Percentiles rank a stretch among this genome's conserved stretches.
These are phyloP conservation scores for Cytospora mali DNA, from an alignment of 2,329 filamentous ascomycete genomes.

Conservation along the genomic window DNA sequence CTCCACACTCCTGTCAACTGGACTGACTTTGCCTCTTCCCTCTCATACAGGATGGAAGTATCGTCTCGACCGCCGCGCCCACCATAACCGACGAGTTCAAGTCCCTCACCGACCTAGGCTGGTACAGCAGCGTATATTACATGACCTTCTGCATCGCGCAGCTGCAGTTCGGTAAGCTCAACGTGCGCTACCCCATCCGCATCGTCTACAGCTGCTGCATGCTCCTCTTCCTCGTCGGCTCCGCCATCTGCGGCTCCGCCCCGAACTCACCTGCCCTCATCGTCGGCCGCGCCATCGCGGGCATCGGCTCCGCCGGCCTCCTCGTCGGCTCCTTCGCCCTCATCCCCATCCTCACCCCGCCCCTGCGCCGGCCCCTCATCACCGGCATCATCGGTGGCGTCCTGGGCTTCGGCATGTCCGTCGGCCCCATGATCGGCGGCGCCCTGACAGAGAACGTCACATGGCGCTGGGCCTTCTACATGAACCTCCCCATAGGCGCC, in stretches of 20 bases:
- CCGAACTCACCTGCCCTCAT: slow-evolving; percentile 28
- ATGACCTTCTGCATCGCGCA: too few relatives aligned
- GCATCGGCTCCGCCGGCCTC: slow-evolving; percentile 28
- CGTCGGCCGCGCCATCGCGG: slow-evolving; percentile 29
- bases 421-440: slow-evolving; percentile 35
- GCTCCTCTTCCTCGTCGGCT: too few relatives aligned
- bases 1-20: too few relatives aligned
- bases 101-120: too few relatives aligned
- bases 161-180: too few relatives aligned
- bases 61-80: too few relatives aligned
- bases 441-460: slow-evolving; percentile 34
- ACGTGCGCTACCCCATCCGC: too few relatives aligned
- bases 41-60: too few relatives aligned
- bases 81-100: too few relatives aligned
- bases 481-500: slow-evolving; percentile 38
- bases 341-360: slow-evolving; percentile 31
- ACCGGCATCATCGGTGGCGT: slow-evolving; percentile 27
- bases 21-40: too few relatives aligned
- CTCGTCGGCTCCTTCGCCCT: slow-evolving; percentile 29
- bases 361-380: slow-evolving; percentile 30
- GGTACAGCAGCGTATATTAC: too few relatives aligned
- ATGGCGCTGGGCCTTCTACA: slow-evolving; percentile 38
- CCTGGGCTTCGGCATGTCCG: slow-evolving; percentile 31
- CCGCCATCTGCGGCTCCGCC: slow-evolving; percentile 47
- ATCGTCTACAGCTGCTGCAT: too few relatives aligned